Percentiles rank a stretch among this genome's conserved stretches.
These are phyloP conservation scores for Gossypium aridum DNA, from an alignment of 441 rosid species.

Conservation along the genomic window DNA sequence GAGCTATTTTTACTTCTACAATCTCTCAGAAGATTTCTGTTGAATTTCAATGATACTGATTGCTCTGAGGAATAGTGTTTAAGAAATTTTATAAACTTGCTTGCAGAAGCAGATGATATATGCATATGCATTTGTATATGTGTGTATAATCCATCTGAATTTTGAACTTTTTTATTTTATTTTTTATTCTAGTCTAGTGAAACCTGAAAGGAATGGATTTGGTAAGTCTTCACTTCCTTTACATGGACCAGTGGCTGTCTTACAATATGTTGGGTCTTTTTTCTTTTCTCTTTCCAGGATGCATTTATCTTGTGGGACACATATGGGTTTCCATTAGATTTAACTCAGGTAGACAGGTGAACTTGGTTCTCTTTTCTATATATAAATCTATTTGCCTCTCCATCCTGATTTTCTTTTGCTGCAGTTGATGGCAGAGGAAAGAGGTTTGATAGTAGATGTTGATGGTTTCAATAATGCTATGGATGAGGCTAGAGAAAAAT, in stretches of 20 bases:
- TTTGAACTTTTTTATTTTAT: background rate
- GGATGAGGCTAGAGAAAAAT: conserved; percentile 96
- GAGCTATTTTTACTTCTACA: background rate
- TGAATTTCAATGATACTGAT: background rate
- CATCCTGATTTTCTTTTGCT: conserved; percentile 13
- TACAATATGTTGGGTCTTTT: conserved; percentile 15
- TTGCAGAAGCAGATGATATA: background rate
- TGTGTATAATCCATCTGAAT: background rate
- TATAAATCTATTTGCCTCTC: conserved; percentile 4
- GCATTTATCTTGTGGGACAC: conserved; percentile 97
- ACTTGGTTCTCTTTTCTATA: conserved; percentile 2
- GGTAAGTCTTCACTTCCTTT: background rate
- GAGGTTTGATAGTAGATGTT: conserved; percentile 72
- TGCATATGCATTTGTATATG: background rate
- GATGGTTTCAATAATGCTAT: conserved; percentile 76
- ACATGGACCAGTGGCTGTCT: background rate
- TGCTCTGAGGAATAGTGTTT: background rate
- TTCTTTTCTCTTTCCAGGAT: conserved; percentile 40
- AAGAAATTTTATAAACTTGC: background rate
- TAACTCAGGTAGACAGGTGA: conserved; percentile 66
- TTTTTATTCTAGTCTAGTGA: background rate
- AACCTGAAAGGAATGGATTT: conserved; percentile 1
- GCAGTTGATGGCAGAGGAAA: conserved; percentile 97
- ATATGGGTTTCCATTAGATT: conserved; percentile 92
- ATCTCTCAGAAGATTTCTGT: background rate